Conservation (phyloP, 2,329 filamentous ascomycete species). For the Aspergillus oerlinghausenensis region DNA sequence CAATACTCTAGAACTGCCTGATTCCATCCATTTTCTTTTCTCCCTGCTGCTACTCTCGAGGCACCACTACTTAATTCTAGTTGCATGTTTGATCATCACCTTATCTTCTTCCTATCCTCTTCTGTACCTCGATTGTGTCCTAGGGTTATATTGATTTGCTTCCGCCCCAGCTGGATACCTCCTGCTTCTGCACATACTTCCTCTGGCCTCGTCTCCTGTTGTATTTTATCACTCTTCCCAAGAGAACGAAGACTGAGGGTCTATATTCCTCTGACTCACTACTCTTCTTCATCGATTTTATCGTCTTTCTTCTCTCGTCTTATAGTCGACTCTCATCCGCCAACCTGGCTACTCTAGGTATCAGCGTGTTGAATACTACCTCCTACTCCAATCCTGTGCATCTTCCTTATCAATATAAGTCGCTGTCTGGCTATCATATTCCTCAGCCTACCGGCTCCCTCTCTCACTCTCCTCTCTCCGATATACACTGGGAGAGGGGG, state of each 20-base stretch:
- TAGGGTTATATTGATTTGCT: background rate
- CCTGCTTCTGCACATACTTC: background rate
- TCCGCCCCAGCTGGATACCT: background rate
- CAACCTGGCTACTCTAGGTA: conserved; percentile 40
- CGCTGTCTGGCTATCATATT: conserved; percentile 23
- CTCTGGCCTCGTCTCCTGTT: background rate
- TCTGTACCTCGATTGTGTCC: background rate
- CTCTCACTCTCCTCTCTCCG: conserved; percentile 34
- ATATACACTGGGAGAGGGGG: conserved; percentile 36
- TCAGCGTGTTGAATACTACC: conserved; percentile 30
- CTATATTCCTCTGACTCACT: background rate
- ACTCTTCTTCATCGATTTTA: background rate
- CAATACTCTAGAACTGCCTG: background rate
- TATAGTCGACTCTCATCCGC: conserved; percentile 8
- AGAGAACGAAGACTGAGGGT: background rate
- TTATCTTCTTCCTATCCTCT: background rate
- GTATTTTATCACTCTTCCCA: background rate
- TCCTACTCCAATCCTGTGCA: conserved; percentile 30
- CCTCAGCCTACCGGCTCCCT: conserved; percentile 27
- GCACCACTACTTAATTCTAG: background rate
- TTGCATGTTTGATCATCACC: background rate
- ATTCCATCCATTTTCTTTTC: background rate
- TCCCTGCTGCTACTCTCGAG: background rate
- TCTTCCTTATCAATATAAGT: conserved; percentile 29
- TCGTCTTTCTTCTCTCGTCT: background rate